Conservation (phyloP, 179 eudicot genomes). For the Heliamphora pulchella region DNA sequence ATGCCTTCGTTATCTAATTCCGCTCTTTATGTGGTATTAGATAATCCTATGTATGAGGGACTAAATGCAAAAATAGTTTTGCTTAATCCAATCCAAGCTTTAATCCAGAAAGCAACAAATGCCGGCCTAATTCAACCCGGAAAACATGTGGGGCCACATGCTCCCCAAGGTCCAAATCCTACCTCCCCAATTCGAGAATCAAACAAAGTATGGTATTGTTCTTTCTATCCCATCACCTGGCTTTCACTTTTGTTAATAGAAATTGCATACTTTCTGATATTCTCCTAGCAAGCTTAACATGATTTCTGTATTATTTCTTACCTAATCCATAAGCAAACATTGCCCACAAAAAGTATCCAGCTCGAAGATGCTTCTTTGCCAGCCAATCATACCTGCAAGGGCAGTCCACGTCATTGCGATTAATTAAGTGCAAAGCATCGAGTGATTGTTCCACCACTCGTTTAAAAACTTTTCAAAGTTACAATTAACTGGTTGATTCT, state of each 20-base stretch:
- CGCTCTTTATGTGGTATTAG: too few species aligned
- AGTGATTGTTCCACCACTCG: not conserved
- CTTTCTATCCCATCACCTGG: not conserved
- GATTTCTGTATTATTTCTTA: constrained; percentile 19
- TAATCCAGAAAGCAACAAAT: too few species aligned
- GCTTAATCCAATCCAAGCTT: too few species aligned
- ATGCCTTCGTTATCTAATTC: too few species aligned
- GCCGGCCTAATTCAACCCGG: too few species aligned
- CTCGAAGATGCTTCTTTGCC: constrained; percentile 60
- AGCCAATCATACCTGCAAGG: constrained; percentile 75
- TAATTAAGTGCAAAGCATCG: not conserved
- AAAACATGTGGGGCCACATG: too few species aligned
- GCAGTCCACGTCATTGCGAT: not conserved
- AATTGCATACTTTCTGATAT: not conserved
- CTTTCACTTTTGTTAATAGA: not conserved
- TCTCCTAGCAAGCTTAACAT: not conserved
- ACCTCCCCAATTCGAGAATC: too few species aligned
- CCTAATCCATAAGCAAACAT: constrained; percentile 80
- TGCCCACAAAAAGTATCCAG: constrained; percentile 83
- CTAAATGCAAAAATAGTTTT: too few species aligned
- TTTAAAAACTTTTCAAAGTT: not conserved
- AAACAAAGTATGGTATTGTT: not conserved
- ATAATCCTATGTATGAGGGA: too few species aligned
- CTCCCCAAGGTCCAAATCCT: too few species aligned
- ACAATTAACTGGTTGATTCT: not conserved